Conservation (phyloP, 768 basidiomycete genomes). For the Russula griseocarnosa region DNA sequence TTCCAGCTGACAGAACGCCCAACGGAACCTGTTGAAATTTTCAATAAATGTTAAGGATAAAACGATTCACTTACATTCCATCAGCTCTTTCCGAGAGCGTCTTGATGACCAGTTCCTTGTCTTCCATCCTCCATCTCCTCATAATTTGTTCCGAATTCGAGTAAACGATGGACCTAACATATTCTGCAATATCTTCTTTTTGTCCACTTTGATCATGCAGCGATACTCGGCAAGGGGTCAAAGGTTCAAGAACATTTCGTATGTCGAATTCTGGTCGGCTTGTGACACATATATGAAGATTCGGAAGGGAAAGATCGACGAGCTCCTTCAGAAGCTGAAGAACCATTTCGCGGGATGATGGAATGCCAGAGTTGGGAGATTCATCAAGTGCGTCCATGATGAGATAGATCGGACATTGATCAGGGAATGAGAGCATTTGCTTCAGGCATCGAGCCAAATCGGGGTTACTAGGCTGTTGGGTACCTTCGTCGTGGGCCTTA, state of each 20-base stretch:
- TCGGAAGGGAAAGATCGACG: background rate
- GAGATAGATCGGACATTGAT: background rate
- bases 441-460: background rate
- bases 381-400: constrained; percentile 5
- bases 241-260: background rate
- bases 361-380: background rate
- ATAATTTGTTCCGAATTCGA: background rate
- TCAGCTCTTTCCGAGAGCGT: background rate
- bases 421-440: background rate
- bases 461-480: background rate
- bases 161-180: background rate
- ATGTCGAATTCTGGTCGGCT: background rate
- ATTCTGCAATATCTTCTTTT: background rate
- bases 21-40: background rate
- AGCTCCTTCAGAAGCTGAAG: constrained; percentile 1
- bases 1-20: background rate
- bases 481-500: background rate
- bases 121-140: background rate
- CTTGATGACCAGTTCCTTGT: background rate
- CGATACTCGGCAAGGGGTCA: background rate
- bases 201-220: background rate
- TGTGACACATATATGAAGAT: background rate
- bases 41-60: background rate
- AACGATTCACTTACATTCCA: background rate
- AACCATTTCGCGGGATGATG: background rate